Evolutionary conservation across 1,284 basidiomycete species (phyloP).

Genomic region (Hemileccinum hortonii): DNA sequence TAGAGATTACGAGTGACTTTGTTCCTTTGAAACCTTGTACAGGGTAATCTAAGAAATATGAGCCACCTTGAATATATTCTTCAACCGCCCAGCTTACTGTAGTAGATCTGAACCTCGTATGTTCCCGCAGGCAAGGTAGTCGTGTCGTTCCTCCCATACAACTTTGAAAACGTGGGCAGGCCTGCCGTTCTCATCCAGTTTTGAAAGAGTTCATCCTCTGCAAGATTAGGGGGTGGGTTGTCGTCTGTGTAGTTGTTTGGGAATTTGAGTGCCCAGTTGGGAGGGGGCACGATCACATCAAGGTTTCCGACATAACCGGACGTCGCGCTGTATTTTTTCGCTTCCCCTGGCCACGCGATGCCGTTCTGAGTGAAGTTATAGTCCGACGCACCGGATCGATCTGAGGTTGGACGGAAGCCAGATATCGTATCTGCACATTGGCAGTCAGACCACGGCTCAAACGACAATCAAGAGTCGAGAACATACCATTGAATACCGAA

Average conservation of each 20-base stretch:
- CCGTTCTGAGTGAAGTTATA: conserved; percentile 81
- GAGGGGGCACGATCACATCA: conserved; percentile 80
- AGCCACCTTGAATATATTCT: conserved; percentile 3
- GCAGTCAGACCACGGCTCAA: background rate
- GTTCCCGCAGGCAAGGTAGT: conserved; percentile 70
- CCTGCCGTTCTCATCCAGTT: conserved; percentile 99
- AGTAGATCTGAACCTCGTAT: conserved; percentile 76
- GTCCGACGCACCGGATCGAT: conserved; percentile 46
- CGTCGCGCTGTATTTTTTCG: conserved; percentile 78
- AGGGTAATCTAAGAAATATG: conserved; percentile 75
- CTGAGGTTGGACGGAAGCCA: conserved; percentile 59
- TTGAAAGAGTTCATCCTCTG: conserved; percentile 90
- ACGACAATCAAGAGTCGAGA: background rate
- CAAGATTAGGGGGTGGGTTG: conserved; percentile 75
- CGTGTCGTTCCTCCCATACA: conserved; percentile 90
- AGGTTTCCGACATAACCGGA: conserved; percentile 55
- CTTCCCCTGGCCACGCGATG: conserved; percentile 95
- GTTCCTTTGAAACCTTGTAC: conserved; percentile 91
- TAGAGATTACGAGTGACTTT: conserved; percentile 95
- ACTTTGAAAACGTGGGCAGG: conserved; percentile 93
- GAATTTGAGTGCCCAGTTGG: conserved; percentile 81
- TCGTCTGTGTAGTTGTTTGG: conserved; percentile 73
- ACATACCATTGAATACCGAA: conserved; percentile 91
- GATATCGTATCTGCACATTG: conserved; percentile 71
- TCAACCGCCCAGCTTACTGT: conserved; percentile 65